These are phyloP conservation scores for Globisporangium cylindrosporum DNA, from an alignment of 352 stramenopile genomes.

Conservation along the genomic window DNA sequence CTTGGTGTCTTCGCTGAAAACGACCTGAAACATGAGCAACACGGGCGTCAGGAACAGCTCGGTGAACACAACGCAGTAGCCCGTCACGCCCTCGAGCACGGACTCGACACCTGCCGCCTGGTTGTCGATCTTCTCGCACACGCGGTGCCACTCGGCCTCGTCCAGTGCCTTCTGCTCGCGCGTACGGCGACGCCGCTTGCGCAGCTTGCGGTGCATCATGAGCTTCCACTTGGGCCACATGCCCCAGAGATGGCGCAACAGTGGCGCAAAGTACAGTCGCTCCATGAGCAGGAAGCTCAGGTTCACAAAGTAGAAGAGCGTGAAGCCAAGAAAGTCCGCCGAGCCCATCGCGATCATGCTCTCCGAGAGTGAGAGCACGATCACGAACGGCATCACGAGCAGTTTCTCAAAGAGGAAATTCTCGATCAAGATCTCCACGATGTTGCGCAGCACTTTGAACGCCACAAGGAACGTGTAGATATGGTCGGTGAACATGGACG, in stretches of 20 bases:
- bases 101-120: slow-evolving; percentile 92
- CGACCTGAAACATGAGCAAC: slow-evolving; percentile 87
- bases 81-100: slow-evolving; percentile 87
- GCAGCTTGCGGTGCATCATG: slow-evolving; percentile 73
- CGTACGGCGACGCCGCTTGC: slow-evolving; percentile 70
- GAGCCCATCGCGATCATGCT: slow-evolving; percentile 94
- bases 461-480: slow-evolving; percentile 90
- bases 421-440: slow-evolving; percentile 84
- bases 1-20: slow-evolving; percentile 87
- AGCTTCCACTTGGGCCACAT: slow-evolving; percentile 93
- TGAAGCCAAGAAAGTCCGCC: slow-evolving; percentile 94
- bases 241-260: slow-evolving; percentile 69
- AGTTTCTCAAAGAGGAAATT: slow-evolving; percentile 90
- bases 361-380: slow-evolving; percentile 90
- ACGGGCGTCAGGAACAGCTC: slow-evolving; percentile 86
- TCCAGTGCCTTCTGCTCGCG: slow-evolving; percentile 91
- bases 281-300: slow-evolving; percentile 91
- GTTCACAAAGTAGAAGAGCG: slow-evolving; percentile 93
- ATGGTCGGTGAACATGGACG: slow-evolving; percentile 85
- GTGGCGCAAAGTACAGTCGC: slow-evolving; percentile 92
- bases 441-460: slow-evolving; percentile 89
- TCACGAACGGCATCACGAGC: slow-evolving; percentile 87
- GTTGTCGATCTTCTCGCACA: slow-evolving; percentile 95
- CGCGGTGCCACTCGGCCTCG: slow-evolving; percentile 89
- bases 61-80: slow-evolving; percentile 90